Conservation (phyloP, 1,284 basidiomycete genomes). For the Nidula niveotomentosa region DNA sequence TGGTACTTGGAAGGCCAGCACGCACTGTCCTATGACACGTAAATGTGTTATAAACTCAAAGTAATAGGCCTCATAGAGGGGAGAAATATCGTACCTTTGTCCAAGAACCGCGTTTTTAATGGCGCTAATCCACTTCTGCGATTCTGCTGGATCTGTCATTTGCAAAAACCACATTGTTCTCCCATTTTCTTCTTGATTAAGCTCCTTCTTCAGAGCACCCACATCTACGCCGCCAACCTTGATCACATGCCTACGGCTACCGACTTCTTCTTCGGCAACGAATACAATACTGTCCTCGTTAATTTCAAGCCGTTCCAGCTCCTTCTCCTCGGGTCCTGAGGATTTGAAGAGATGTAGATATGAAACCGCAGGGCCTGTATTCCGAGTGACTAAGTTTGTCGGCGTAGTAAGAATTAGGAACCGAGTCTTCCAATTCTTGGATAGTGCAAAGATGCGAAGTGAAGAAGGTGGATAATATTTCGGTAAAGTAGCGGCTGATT, state of each 20-base stretch:
- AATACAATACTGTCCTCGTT: conserved; percentile 74
- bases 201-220: conserved; percentile 45
- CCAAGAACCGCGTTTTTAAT: conserved; percentile 72
- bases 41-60: no score
- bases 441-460: conserved; percentile 65
- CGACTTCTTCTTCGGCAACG: conserved; percentile 68
- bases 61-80: neutral
- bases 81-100: conserved; percentile 49
- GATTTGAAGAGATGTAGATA: conserved; percentile 75
- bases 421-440: conserved; percentile 71
- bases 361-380: conserved; percentile 38
- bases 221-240: conserved; percentile 66
- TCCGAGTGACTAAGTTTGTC: conserved; percentile 25
- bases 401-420: conserved; percentile 61
- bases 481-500: conserved; percentile 51
- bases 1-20: conserved; percentile 50
- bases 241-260: conserved; percentile 60
- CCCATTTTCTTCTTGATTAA: conserved; percentile 45
- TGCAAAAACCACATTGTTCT: conserved; percentile 70
- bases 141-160: conserved; percentile 55
- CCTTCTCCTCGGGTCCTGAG: conserved; percentile 53
- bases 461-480: conserved; percentile 69
- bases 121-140: conserved; percentile 70
- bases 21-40: conserved; percentile 51
- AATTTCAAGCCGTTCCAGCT: conserved; percentile 71